These are phyloP conservation scores for Patellaria atrata DNA, from an alignment of 495 filamentous ascomycete genomes.

Conservation along the genomic window DNA sequence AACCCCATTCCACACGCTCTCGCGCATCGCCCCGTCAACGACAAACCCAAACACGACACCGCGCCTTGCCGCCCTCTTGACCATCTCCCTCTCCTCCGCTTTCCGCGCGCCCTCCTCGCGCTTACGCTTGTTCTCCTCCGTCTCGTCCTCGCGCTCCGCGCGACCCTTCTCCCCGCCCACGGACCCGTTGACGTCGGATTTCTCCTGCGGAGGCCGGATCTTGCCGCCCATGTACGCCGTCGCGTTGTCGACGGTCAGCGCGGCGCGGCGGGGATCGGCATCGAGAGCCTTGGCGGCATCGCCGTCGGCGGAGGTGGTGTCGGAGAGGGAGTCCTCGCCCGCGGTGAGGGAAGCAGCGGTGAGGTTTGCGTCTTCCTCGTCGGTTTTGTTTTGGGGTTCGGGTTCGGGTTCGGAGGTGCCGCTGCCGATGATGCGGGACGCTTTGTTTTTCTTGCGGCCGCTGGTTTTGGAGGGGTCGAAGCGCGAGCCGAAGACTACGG, in stretches of 20 bases:
- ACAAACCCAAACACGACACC: conserved; percentile 34
- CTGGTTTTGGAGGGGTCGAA: conserved; percentile 23
- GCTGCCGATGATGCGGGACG: conserved; percentile 8
- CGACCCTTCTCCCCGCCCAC: conserved; percentile 32
- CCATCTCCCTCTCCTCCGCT: conserved; percentile 31
- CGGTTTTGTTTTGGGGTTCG: neutral
- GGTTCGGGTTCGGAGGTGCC: neutral
- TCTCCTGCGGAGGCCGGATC: conserved; percentile 27
- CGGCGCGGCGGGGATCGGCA: neutral
- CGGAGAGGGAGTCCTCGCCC: conserved; percentile 1
- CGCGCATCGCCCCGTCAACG: conserved; percentile 3
- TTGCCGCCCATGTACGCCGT: conserved; percentile 9
- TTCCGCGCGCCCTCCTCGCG: conserved; percentile 18
- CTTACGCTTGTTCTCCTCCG: conserved; percentile 26
- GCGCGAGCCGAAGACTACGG: conserved; percentile 22
- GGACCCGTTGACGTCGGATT: conserved; percentile 30
- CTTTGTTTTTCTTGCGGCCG: conserved; percentile 25
- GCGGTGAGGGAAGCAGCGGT: conserved; percentile 1
- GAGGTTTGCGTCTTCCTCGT: conserved; percentile 1
- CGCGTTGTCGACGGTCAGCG: neutral
- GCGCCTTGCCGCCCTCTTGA: conserved; percentile 30
- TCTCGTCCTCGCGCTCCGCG: conserved; percentile 28
- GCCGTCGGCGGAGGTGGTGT: conserved; percentile 2
- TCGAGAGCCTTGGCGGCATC: conserved; percentile 1
- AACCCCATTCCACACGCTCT: conserved; percentile 3